Base-by-base conservation (phyloP, 495 filamentous ascomycete genomes). In the Aeminium ludgeri region DNA sequence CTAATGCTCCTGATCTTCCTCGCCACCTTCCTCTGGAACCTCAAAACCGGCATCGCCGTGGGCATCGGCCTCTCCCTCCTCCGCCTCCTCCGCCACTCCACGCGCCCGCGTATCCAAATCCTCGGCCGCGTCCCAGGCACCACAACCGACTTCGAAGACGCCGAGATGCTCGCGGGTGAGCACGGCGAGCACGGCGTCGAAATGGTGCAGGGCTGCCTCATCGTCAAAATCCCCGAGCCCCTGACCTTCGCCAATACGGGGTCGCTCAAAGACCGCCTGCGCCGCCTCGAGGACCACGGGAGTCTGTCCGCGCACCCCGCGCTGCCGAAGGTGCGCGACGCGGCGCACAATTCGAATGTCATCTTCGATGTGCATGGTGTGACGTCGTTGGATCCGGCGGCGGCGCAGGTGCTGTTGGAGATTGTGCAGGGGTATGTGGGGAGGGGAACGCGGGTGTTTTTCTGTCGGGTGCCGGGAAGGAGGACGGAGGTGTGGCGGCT, bases 321-420 rank as follows among this genome's bases (percentile, higher is more conserved):
- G 1, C 63, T 93, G 12, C 87, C 89, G 4, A 67, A 82, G 6
- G 65, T 89, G 23, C 65, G 84, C 68, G 13, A 67, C 73, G 11
- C 74, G 81, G 45, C 36, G 36, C 74, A 81, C 38, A 93, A 92
- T 45, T 69, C 72, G 40, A 94, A 91, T 51, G 68, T 97, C 55
- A 86, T 97, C 42, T 96, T 97, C 54, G 89, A 97, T 56, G 82
- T 96, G 10, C 86, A 96, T 49, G 87, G 89, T 1, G 89, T 97
- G 1, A 89, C 86, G 0, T 74, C 75, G 34, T 74, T 97, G 46
- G 89, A 97, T 55, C 89, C 85, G 15, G 87, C 82, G 0, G 89
- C 87, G 1, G 80, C 83, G 0, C 89, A 96, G 59, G 87, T 96
- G 3, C 62, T 97, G 3, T 70, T 65, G 34, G 89, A 96, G 61